These are phyloP conservation scores for Luzula sylvatica DNA, from an alignment of 176 grass and related monocot genomes.

Conservation along the genomic window DNA sequence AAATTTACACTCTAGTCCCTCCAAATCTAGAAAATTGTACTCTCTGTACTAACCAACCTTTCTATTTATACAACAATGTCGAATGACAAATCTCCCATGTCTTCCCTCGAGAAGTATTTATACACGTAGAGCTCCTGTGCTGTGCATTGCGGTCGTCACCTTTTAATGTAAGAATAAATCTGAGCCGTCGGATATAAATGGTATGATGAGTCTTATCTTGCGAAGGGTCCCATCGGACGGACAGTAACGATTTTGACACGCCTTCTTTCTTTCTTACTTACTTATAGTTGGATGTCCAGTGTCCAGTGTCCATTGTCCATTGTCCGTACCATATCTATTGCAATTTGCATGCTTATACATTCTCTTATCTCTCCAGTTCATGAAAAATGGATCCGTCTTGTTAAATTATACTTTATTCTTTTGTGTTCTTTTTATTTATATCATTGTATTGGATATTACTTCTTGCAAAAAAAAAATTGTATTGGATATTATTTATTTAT, in stretches of 20 bases:
- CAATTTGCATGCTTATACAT: not conserved
- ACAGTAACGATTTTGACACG: constrained; percentile 7
- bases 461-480: too few species aligned
- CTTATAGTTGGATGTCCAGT: too few species aligned
- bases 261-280: too few species aligned
- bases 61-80: not conserved
- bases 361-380: constrained; percentile 12
- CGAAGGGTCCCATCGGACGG: constrained; percentile 10
- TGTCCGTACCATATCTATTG: not conserved
- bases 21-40: not conserved
- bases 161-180: constrained; percentile 5
- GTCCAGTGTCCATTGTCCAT: too few species aligned
- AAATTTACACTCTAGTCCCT: not conserved
- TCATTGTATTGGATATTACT: too few species aligned
- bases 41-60: not conserved
- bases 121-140: constrained; percentile 2
- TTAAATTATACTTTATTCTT: too few species aligned
- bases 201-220: constrained; percentile 18
- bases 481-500: too few species aligned
- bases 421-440: too few species aligned
- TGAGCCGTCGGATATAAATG: constrained; percentile 12
- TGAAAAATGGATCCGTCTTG: too few species aligned
- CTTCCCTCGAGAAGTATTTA: not conserved
- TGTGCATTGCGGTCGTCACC: constrained; percentile 5
- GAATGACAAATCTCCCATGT: not conserved